Conservation (phyloP, 345 rosid species). For the Sonneratia caseolaris region DNA sequence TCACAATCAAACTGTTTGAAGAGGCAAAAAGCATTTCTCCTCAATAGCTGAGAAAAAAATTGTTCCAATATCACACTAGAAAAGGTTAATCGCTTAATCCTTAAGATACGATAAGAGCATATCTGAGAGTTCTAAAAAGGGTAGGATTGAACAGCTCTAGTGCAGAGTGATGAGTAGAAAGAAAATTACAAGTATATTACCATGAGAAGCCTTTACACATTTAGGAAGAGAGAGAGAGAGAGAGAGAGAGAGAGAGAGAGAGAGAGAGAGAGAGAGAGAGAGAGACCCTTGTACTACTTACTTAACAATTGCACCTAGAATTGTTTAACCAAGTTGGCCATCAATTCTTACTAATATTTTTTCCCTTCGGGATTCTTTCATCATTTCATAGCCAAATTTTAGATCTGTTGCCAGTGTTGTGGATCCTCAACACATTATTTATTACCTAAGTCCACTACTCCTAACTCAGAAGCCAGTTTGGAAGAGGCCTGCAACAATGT, state of each 20-base stretch:
- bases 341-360: background rate
- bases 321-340: background rate
- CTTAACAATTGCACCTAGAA: background rate
- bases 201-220: background rate
- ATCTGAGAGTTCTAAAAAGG: background rate
- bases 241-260: no score
- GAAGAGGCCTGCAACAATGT: background rate
- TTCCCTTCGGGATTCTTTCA: background rate
- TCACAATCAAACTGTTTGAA: background rate
- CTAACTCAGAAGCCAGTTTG: background rate
- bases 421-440: background rate
- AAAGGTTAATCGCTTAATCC: background rate
- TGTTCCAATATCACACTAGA: background rate
- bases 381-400: background rate
- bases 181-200: background rate
- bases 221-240: no score
- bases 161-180: background rate
- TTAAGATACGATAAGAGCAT: background rate
- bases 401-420: background rate
- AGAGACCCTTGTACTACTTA: background rate
- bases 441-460: background rate
- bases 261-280: no score
- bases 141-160: background rate
- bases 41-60: background rate
- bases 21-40: background rate